Percentiles rank a stretch among this genome's conserved stretches.
phyloP scores from a whole-genome alignment of 352 stramenopile genomes.

The Pythium myriotylum region DNA sequence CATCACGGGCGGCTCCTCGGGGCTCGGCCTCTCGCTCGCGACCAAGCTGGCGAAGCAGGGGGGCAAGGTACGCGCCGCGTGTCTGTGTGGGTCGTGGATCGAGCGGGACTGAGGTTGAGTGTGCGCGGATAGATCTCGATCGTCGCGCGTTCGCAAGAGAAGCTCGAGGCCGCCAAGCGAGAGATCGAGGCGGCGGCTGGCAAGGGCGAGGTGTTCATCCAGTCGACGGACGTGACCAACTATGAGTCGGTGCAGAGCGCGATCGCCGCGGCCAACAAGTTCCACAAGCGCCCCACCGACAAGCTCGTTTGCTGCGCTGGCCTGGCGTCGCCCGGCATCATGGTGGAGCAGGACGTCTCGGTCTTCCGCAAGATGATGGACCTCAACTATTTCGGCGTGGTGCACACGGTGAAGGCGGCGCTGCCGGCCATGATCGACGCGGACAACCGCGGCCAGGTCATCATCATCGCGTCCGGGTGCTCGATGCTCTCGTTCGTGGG shows the following conservation, averaged over 20 bases:
- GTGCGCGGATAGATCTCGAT: slow-evolving; percentile 42
- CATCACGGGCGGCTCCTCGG: slow-evolving; percentile 69
- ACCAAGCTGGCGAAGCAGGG: slow-evolving; percentile 69
- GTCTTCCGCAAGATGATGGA: slow-evolving; percentile 84
- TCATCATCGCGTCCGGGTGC: slow-evolving; percentile 73
- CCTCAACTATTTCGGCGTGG: slow-evolving; percentile 86
- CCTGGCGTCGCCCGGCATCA: slow-evolving; percentile 62
- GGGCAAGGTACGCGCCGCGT: slow-evolving; percentile 46
- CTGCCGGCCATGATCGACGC: slow-evolving; percentile 74
- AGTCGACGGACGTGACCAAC: slow-evolving; percentile 76
- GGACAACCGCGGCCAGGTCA: slow-evolving; percentile 59
- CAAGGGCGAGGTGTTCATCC: slow-evolving; percentile 51
- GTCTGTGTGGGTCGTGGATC: not conserved
- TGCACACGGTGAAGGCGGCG: slow-evolving; percentile 81
- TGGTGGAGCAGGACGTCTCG: slow-evolving; percentile 72
- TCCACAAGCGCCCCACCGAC: slow-evolving; percentile 68
- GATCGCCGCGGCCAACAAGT: slow-evolving; percentile 65
- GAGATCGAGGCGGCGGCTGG: slow-evolving; percentile 51
- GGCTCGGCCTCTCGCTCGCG: slow-evolving; percentile 66
- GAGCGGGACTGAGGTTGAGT: not conserved
- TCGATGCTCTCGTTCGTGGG: slow-evolving; percentile 82
- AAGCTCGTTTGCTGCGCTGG: slow-evolving; percentile 76
- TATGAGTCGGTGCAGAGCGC: slow-evolving; percentile 60
- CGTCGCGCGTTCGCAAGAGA: slow-evolving; percentile 54
- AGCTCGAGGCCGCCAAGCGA: slow-evolving; percentile 63